Evolutionary conservation across 116 monocot species (phyloP).

Genomic region (Posidonia oceanica): DNA sequence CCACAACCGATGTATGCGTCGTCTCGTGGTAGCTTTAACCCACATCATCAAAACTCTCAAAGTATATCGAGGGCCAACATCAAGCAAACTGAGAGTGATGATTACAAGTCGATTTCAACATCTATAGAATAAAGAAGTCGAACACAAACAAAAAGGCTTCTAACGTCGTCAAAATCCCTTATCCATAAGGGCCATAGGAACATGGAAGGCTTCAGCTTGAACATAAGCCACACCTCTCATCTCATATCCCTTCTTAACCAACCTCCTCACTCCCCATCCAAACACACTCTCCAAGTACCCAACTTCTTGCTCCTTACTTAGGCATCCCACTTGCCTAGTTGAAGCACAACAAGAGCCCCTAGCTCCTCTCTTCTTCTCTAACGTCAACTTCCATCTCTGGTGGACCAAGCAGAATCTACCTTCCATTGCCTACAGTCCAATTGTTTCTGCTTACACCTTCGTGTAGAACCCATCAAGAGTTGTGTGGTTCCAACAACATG

Average conservation of each 20-base stretch:
- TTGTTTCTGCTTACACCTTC: not conserved
- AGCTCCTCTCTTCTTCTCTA: not conserved
- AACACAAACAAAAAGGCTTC: too few species aligned
- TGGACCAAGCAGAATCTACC: not conserved
- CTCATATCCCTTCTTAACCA: conserved; percentile 22
- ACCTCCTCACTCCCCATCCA: conserved; percentile 76
- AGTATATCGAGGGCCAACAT: too few species aligned
- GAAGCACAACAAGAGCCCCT: not conserved
- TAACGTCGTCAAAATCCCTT: too few species aligned
- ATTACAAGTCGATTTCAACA: too few species aligned
- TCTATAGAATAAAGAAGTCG: too few species aligned
- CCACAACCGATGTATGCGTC: too few species aligned
- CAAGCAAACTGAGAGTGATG: too few species aligned
- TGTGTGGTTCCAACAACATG: too few species aligned
- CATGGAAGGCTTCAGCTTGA: conserved; percentile 86
- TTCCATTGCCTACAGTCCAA: not conserved
- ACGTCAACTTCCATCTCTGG: not conserved
- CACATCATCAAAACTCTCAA: too few species aligned
- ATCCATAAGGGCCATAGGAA: conserved; percentile 53
- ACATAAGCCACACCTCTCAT: conserved; percentile 66
- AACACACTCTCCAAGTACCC: conserved; percentile 26
- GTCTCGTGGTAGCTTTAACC: too few species aligned
- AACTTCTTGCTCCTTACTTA: not conserved
- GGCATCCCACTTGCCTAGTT: not conserved
- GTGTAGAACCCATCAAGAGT: too few species aligned